Conservation (phyloP, 2,329 filamentous ascomycete species). For the Paraphoma chrysanthemicola region DNA sequence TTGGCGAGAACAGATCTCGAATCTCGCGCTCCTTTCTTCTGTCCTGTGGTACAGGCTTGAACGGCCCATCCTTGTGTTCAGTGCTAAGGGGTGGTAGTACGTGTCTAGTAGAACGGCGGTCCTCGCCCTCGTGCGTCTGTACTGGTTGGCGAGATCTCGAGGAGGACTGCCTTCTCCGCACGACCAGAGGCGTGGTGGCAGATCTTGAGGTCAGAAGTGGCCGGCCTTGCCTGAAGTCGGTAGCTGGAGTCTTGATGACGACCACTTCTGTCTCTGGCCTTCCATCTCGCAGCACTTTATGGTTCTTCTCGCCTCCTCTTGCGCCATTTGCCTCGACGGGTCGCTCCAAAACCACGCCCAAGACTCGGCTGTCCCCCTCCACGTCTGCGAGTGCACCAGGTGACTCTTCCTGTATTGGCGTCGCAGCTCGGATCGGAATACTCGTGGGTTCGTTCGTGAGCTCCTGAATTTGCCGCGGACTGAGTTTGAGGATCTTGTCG, state of each 20-base stretch:
- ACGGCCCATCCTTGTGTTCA: conserved; percentile 36
- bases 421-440: conserved; percentile 57
- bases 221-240: conserved; percentile 34
- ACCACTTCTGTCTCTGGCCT: conserved; percentile 37
- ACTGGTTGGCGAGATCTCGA: conserved; percentile 19
- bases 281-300: conserved; percentile 13
- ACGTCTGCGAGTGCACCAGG: conserved; percentile 19
- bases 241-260: conserved; percentile 35
- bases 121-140: conserved; percentile 29
- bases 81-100: conserved; percentile 44
- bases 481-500: conserved; percentile 59
- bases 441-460: conserved; percentile 62
- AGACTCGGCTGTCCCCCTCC: conserved; percentile 22
- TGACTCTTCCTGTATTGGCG: conserved; percentile 44
- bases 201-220: conserved; percentile 44
- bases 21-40: conserved; percentile 32
- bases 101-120: conserved; percentile 24
- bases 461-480: conserved; percentile 61
- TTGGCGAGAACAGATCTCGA: conserved; percentile 48
- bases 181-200: conserved; percentile 45
- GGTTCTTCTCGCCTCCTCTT: conserved; percentile 1
- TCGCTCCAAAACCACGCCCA: conserved; percentile 30
- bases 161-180: conserved; percentile 47
- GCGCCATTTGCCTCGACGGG: conserved; percentile 18
- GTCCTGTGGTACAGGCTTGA: conserved; percentile 40